phyloP scores from a whole-genome alignment of 352 stramenopile genomes.

The Phytophthora chlamydospora region DNA sequence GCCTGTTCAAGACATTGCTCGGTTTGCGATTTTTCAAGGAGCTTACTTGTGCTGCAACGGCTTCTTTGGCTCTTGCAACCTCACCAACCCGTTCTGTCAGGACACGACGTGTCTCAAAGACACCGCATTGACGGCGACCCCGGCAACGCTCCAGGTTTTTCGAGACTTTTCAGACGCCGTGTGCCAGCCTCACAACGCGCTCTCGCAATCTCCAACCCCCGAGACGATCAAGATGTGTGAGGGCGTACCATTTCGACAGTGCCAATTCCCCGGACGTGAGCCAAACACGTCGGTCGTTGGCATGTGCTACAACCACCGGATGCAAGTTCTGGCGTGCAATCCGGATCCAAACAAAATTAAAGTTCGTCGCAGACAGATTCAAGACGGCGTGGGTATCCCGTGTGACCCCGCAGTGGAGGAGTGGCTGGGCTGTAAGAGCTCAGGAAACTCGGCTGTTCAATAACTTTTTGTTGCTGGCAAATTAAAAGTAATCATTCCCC shows the following conservation, averaged over 20 bases:
- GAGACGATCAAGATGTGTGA: slow-evolving; percentile 36
- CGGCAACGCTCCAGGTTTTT: slow-evolving; percentile 17
- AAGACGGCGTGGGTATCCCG: slow-evolving; percentile 11
- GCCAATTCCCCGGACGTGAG: slow-evolving; percentile 13
- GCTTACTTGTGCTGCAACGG: slow-evolving; percentile 47
- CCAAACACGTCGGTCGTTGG: slow-evolving; percentile 13
- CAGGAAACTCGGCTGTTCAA: background rate
- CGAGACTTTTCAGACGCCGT: slow-evolving; percentile 9
- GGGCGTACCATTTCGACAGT: slow-evolving; percentile 34
- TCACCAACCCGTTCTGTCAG: slow-evolving; percentile 32
- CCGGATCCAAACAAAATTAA: slow-evolving; percentile 31
- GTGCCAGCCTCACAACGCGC: slow-evolving; percentile 16
- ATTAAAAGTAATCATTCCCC: too few species aligned
- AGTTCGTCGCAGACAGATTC: slow-evolving; percentile 35
- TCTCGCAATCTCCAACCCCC: slow-evolving; percentile 28
- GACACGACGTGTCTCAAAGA: slow-evolving; percentile 23
- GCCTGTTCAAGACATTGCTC: slow-evolving; percentile 1
- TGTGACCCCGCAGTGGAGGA: slow-evolving; percentile 33
- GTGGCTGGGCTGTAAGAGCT: slow-evolving; percentile 32
- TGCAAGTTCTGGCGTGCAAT: slow-evolving; percentile 45
- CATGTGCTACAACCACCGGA: slow-evolving; percentile 45
- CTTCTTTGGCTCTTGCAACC: slow-evolving; percentile 35
- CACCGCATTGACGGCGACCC: background rate
- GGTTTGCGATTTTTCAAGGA: slow-evolving; percentile 28
- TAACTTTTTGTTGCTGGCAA: too few species aligned